Evolutionary conservation across 108 stramenopile species (phyloP).

Genomic region (Conticribra guillardii): DNA sequence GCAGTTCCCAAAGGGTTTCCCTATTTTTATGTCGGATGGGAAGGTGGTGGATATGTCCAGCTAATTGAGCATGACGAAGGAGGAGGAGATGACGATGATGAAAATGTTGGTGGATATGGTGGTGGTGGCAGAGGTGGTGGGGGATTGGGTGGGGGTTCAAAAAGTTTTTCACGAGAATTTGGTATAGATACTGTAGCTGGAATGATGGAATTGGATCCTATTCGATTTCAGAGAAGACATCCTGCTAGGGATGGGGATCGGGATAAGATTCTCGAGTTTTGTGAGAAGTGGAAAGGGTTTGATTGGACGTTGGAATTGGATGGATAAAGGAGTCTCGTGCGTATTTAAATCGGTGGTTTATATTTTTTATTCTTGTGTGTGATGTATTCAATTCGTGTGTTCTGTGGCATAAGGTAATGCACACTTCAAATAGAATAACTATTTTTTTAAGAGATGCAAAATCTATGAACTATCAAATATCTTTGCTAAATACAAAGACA

Average conservation of each 20-base stretch:
- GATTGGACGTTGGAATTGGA: constrained; percentile 56
- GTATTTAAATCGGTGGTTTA: too few species aligned
- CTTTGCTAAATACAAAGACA: too few species aligned
- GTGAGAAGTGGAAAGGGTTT: constrained; percentile 66
- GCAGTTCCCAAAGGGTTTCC: constrained; percentile 76
- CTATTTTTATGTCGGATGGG: constrained; percentile 82
- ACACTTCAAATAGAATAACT: too few species aligned
- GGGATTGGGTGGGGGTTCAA: constrained; percentile 26
- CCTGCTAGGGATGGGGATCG: constrained; percentile 49
- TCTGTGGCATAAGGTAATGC: too few species aligned
- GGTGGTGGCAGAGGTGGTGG: background rate
- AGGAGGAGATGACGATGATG: constrained; percentile 20
- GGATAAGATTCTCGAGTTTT: constrained; percentile 56
- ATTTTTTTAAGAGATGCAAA: too few species aligned
- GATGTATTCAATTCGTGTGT: too few species aligned
- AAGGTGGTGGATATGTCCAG: constrained; percentile 61
- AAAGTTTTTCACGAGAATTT: constrained; percentile 68
- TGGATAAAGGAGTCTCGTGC: too few species aligned
- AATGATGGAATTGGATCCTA: constrained; percentile 76
- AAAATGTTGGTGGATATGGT: constrained; percentile 16
- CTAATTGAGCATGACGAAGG: constrained; percentile 64
- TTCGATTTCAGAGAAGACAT: constrained; percentile 70
- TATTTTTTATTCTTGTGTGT: too few species aligned
- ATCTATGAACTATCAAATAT: too few species aligned
- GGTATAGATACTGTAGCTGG: constrained; percentile 78